phyloP scores from a whole-genome alignment of 2,329 filamentous ascomycete genomes.

The Coniochaeta sp. region DNA sequence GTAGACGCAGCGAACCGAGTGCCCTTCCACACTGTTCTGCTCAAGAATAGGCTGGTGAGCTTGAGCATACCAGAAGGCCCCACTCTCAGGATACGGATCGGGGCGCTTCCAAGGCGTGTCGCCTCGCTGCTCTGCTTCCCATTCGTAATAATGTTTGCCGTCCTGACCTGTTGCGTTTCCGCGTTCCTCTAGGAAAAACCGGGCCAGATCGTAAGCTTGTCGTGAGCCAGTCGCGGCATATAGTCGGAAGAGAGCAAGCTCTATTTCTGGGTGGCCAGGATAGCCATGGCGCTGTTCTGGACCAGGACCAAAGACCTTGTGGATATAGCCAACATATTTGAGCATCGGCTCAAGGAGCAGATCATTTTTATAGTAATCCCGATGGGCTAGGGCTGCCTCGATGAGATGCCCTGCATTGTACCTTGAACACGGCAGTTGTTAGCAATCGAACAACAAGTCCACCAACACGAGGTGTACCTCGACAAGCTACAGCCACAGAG shows the following conservation, averaged over 20 bases:
- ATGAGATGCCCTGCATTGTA: slow-evolving; percentile 57
- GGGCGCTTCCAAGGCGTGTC: slow-evolving; percentile 40
- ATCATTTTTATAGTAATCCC: slow-evolving; percentile 43
- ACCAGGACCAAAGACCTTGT: slow-evolving; percentile 41
- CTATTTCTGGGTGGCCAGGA: slow-evolving; percentile 51
- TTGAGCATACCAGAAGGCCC: slow-evolving; percentile 44
- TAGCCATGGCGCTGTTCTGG: slow-evolving; percentile 47
- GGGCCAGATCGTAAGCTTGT: slow-evolving; percentile 37
- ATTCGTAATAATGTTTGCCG: slow-evolving; percentile 45
- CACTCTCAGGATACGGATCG: slow-evolving; percentile 35
- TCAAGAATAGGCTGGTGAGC: slow-evolving; percentile 47
- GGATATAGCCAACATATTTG: slow-evolving; percentile 47
- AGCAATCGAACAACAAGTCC: slow-evolving; percentile 2
- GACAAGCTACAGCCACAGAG: not conserved
- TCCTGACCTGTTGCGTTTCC: slow-evolving; percentile 43
- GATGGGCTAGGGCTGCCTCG: slow-evolving; percentile 51
- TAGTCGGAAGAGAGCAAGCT: slow-evolving; percentile 35
- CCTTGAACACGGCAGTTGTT: slow-evolving; percentile 18
- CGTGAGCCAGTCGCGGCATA: slow-evolving; percentile 25
- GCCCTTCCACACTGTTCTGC: slow-evolving; percentile 49
- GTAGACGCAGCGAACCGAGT: slow-evolving; percentile 54
- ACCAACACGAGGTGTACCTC: not conserved
- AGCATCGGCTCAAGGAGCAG: slow-evolving; percentile 43
- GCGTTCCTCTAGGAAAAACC: slow-evolving; percentile 51
- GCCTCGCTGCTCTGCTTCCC: slow-evolving; percentile 42